A percentile compares a stretch with the other conserved stretches of the same genome.
Conservation (phyloP, 2,329 filamentous ascomycete species). For the Fusarium devonianum region DNA sequence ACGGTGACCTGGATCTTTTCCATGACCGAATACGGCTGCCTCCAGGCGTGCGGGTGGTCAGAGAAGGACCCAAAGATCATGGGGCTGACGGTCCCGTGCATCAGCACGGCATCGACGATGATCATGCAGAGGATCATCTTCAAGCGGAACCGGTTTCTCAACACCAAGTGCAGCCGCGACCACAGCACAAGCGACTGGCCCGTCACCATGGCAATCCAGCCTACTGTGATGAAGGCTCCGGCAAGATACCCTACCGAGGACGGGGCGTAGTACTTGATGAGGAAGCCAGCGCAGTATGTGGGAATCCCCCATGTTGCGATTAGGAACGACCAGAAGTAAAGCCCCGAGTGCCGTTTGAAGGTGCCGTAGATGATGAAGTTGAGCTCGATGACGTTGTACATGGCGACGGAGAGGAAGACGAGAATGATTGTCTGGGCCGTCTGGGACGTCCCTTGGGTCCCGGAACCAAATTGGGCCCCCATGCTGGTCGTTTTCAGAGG, state of each 20-base stretch:
- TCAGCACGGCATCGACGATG: constrained; percentile 58
- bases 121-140: constrained; percentile 64
- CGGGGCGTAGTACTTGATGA: constrained; percentile 49
- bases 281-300: constrained; percentile 53
- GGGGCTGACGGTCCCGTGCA: constrained; percentile 62
- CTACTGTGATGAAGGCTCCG: constrained; percentile 31
- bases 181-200: constrained; percentile 69
- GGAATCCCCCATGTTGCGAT: constrained; percentile 46
- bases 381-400: constrained; percentile 49
- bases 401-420: constrained; percentile 44
- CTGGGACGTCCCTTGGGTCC: constrained; percentile 31
- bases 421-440: constrained; percentile 37
- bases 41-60: constrained; percentile 25
- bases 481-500: constrained; percentile 10
- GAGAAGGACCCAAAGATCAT: constrained; percentile 62
- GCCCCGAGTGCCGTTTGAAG: constrained; percentile 46
- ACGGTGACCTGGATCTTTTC: constrained; percentile 64
- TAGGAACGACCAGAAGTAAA: constrained; percentile 52
- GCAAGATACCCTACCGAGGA: constrained; percentile 33
- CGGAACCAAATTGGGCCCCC: constrained; percentile 35
- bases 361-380: constrained; percentile 47
- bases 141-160: constrained; percentile 57
- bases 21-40: constrained; percentile 52
- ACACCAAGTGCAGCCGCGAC: constrained; percentile 67
- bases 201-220: constrained; percentile 60